phyloP scores from a whole-genome alignment of 2,329 filamentous ascomycete genomes.

The Fusarium cicatricum region DNA sequence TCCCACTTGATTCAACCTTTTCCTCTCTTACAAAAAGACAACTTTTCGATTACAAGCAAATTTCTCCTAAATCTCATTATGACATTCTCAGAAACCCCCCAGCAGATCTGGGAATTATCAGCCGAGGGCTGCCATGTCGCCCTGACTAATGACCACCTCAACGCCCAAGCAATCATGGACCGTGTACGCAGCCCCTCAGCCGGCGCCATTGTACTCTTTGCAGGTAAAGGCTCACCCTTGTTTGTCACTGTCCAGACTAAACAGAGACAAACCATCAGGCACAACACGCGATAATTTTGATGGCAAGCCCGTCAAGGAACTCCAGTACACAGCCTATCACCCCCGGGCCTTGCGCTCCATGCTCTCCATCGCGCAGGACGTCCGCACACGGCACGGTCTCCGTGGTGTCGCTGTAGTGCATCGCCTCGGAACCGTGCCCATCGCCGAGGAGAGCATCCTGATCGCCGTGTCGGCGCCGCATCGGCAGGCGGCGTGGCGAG shows the following conservation, averaged over 20 bases:
- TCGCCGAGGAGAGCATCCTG: constrained; percentile 92
- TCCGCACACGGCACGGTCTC: constrained; percentile 69
- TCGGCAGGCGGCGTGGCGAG: constrained; percentile 83
- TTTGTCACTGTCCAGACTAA: background rate
- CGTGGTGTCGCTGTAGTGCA: constrained; percentile 82
- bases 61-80: constrained; percentile 7
- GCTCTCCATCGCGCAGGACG: constrained; percentile 65
- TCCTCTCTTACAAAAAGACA: background rate
- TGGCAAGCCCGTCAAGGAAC: constrained; percentile 74
- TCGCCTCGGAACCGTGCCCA: constrained; percentile 82
- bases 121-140: constrained; percentile 70
- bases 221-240: constrained; percentile 59
- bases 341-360: constrained; percentile 75
- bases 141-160: constrained; percentile 70
- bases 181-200: constrained; percentile 76
- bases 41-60: background rate
- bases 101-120: constrained; percentile 50
- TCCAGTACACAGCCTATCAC: constrained; percentile 79
- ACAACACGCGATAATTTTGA: constrained; percentile 81
- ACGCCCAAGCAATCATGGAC: constrained; percentile 65
- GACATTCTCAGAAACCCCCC: constrained; percentile 14
- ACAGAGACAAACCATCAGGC: constrained; percentile 49
- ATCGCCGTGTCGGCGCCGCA: constrained; percentile 88
- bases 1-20: background rate
- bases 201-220: constrained; percentile 80